Base-by-base conservation (phyloP, 805 yeast species). In the Brettanomyces sp. region DNA sequence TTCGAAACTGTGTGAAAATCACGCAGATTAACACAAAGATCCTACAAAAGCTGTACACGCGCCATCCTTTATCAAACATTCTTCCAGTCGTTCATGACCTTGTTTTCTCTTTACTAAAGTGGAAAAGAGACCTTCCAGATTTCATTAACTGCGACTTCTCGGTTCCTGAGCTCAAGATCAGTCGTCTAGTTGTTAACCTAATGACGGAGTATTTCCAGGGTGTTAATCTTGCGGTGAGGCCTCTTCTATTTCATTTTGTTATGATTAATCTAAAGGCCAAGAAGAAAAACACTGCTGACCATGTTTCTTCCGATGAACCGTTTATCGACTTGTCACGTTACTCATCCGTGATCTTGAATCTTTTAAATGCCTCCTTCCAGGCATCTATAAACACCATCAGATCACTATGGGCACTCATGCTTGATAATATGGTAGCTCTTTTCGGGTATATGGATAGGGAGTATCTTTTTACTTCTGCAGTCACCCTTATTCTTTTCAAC, bases 381-480 rank as follows among this genome's bases (percentile, higher is more conserved):
- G 91, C 89, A 0, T 82, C 90, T 0, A 82, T 85, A 41, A 83
- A 84, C 57, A 80, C 89, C 0, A 77, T 85, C 36, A 69, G 86
- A 51, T 77, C 84, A 0, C 65, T 85, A 3, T 84, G 91, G 91
- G 80, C 83, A 0, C 65, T 85, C 41, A 68, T 81, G 58, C 86
- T 85, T 0, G 85, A 81, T 47, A 83, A 82, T 52, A 82, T 82
- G 88, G 81, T 85, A n/a, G 91, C 95, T 0, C 62, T 84, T 39
- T 85, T 85, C 64, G 93, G 95, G 2, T 85, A 86, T 69, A 84
- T 85, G 91, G 95, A 85, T 58, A 70, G 95, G 54, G 95, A 85
- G 56, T 85, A 85, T 57, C 65, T 85, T 23, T 85, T 83, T 60
- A 84, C 89, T 0, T 77, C 90, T 0, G 79, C 90, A 3, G 83